Conservation (phyloP, 2,329 filamentous ascomycete genomes). For the Chrysoporthe cubensis region DNA sequence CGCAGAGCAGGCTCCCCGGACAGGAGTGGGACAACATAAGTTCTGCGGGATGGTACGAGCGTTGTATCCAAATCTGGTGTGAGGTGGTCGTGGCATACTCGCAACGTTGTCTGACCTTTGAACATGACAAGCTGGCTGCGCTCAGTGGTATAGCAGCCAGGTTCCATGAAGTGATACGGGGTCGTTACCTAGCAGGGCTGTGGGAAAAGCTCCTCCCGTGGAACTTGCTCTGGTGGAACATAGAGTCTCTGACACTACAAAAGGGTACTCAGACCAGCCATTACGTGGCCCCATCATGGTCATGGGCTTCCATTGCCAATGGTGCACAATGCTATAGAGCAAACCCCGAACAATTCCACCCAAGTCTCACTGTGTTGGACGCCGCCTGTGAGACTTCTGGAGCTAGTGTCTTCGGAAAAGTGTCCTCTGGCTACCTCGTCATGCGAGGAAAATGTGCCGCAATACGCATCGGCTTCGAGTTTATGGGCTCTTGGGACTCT, state of each 20-base stretch:
- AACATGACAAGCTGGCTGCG: background rate
- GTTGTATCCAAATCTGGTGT: background rate
- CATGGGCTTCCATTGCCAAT: constrained; percentile 8
- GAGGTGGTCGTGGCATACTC: background rate
- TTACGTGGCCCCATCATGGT: constrained; percentile 15
- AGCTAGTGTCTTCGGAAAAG: background rate
- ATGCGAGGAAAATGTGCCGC: background rate
- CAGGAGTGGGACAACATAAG: too few relatives aligned
- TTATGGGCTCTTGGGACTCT: background rate
- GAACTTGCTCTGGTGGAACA: background rate
- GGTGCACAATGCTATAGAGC: background rate
- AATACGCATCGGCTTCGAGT: background rate
- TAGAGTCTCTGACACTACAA: too few relatives aligned
- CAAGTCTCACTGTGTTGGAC: background rate
- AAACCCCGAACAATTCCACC: too few relatives aligned
- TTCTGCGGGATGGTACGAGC: background rate
- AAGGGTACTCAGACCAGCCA: background rate
- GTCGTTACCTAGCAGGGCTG: constrained; percentile 1
- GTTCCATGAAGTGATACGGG: background rate
- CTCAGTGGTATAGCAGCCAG: background rate
- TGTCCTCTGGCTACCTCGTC: constrained; percentile 3
- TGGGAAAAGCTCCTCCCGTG: background rate
- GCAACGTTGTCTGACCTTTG: background rate
- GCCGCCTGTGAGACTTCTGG: background rate
- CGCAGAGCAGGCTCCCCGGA: background rate